Conservation (phyloP, 495 filamentous ascomycete species). For the Terfezia claveryi region DNA sequence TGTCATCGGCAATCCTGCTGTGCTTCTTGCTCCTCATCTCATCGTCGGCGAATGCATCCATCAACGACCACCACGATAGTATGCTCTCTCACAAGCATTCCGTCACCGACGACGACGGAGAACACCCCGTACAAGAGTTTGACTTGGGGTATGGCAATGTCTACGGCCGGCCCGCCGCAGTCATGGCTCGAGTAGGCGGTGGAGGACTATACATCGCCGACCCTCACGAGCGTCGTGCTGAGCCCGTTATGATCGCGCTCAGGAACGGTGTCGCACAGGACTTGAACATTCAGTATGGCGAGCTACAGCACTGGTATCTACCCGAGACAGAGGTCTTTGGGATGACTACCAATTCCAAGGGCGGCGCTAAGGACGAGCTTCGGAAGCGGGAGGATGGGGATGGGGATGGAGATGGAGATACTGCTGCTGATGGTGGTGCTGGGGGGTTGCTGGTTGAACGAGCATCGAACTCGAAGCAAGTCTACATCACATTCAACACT, state of each 20-base stretch:
- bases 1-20: too few relatives aligned
- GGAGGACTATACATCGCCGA: too few relatives aligned
- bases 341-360: not conserved
- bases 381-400: not conserved
- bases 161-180: too few relatives aligned
- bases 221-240: not conserved
- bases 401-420: not conserved
- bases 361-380: not conserved
- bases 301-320: not conserved
- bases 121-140: too few relatives aligned
- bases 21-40: too few relatives aligned
- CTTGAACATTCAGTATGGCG: not conserved
- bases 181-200: too few relatives aligned
- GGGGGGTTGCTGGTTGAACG: constrained; percentile 2
- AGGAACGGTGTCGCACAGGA: not conserved
- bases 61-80: too few relatives aligned
- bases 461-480: constrained; percentile 20
- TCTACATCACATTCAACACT: constrained; percentile 64
- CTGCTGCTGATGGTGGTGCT: not conserved
- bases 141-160: too few relatives aligned
- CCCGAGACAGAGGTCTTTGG: not conserved
- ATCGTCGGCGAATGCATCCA: too few relatives aligned
- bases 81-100: too few relatives aligned
- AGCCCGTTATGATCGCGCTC: constrained; percentile 1
- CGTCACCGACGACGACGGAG: too few relatives aligned